Conservation (phyloP, 2,329 filamentous ascomycete species). For the Beauveria scarabaeidicola region DNA sequence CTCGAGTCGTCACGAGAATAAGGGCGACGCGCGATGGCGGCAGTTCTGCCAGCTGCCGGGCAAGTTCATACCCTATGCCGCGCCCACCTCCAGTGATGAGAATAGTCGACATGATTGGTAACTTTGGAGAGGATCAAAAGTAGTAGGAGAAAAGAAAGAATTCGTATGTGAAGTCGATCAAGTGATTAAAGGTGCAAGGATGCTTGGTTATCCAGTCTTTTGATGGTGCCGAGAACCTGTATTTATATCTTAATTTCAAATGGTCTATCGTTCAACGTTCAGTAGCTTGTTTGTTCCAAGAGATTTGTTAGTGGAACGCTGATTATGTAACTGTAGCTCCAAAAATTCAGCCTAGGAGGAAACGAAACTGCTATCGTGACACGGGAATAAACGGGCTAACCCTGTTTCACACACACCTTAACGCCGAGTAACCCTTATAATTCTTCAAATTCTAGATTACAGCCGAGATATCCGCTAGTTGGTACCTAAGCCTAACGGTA, state of each 20-base stretch:
- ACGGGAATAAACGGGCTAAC: not conserved
- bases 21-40: not conserved
- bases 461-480: not conserved
- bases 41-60: not conserved
- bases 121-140: too few species aligned
- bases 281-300: not conserved
- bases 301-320: not conserved
- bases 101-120: slow-evolving; percentile 12
- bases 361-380: not conserved
- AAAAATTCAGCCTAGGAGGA: not conserved
- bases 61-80: not conserved
- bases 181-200: not conserved
- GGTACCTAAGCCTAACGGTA: not conserved
- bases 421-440: not conserved
- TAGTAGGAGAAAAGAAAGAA: too few species aligned
- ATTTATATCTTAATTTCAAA: not conserved
- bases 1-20: not conserved
- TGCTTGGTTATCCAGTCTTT: not conserved
- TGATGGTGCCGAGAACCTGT: not conserved
- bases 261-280: not conserved
- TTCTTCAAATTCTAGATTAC: not conserved
- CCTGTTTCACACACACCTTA: not conserved
- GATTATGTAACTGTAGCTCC: not conserved
- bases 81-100: not conserved
- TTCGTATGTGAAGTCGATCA: too few species aligned